These are phyloP conservation scores for Triglochin maritima DNA, from an alignment of 106 monocot species.

Conservation along the genomic window DNA sequence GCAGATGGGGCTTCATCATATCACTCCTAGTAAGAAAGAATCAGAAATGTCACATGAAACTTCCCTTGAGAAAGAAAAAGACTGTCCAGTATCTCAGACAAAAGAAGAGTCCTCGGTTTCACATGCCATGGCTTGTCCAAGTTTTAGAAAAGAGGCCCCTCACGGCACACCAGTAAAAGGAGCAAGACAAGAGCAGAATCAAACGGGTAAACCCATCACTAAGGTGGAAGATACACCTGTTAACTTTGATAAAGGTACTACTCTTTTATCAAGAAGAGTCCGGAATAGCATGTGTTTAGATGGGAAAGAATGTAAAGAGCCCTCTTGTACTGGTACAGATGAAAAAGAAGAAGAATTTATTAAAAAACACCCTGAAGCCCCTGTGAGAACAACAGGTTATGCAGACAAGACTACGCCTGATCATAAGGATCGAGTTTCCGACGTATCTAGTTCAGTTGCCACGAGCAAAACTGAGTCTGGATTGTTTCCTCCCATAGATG, in stretches of 20 bases:
- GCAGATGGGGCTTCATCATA: neutral
- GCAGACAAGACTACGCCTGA: slow-evolving; percentile 19
- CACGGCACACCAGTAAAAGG: neutral
- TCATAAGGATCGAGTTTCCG: slow-evolving; percentile 19
- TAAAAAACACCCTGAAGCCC: slow-evolving; percentile 13
- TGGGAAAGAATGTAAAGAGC: neutral
- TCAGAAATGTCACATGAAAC: neutral
- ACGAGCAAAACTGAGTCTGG: slow-evolving; percentile 23
- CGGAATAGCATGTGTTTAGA: slow-evolving; percentile 4
- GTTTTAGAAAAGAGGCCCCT: neutral
- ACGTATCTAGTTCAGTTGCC: slow-evolving; percentile 24
- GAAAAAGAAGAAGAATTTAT: slow-evolving; percentile 10
- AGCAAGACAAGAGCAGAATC: neutral
- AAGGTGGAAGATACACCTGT: neutral
- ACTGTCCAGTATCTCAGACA: slow-evolving; percentile 8
- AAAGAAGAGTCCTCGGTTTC: neutral
- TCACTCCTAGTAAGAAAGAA: neutral
- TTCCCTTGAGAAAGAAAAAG: slow-evolving; percentile 1
- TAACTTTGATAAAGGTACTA: neutral
- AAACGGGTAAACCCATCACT: neutral
- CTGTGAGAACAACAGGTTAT: slow-evolving; percentile 7
- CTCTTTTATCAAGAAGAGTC: slow-evolving; percentile 10
- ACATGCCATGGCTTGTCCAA: neutral
- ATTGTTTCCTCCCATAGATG: slow-evolving; percentile 2
- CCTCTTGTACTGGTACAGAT: slow-evolving; percentile 1